Evolutionary conservation across 2,329 filamentous ascomycete species (phyloP).

Genomic region (Stachybotrys elegans): DNA sequence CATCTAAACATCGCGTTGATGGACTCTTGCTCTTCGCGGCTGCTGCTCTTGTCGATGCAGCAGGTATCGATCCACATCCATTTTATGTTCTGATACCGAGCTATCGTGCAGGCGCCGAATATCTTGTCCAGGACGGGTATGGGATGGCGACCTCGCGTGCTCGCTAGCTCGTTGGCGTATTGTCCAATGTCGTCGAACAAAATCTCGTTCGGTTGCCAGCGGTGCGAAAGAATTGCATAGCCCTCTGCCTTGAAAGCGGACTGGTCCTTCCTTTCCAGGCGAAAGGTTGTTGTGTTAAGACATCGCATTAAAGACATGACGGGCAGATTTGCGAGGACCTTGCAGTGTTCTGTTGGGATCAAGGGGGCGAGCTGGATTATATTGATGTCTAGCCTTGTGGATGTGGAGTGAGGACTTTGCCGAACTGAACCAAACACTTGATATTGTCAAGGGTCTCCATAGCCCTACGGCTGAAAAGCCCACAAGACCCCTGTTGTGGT

Average conservation of each 20-base stretch:
- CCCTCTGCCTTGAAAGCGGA: not conserved
- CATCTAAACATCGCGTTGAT: conserved; percentile 22
- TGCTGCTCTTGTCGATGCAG: conserved; percentile 27
- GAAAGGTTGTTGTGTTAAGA: conserved; percentile 2
- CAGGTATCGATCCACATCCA: conserved; percentile 32
- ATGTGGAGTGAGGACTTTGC: no score
- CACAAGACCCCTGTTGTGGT: no score
- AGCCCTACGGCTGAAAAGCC: no score
- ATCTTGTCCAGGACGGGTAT: conserved; percentile 8
- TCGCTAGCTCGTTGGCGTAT: not conserved
- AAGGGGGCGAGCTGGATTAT: no score
- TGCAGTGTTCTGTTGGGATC: no score
- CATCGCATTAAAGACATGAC: not conserved
- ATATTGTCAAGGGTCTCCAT: no score
- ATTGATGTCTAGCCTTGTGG: no score
- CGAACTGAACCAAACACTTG: no score
- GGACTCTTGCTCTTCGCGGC: conserved; percentile 24
- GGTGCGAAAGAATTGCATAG: conserved; percentile 15
- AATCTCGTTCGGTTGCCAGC: conserved; percentile 11
- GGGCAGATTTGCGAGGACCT: no score
- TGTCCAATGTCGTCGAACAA: conserved; percentile 4
- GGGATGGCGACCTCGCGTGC: not conserved
- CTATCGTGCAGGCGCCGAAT: conserved; percentile 8
- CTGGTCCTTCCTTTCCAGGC: not conserved
- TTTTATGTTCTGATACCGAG: conserved; percentile 15